Percentiles rank a stretch among this genome's conserved stretches.
These are phyloP conservation scores for Epicoccum nigrum DNA, from an alignment of 2,329 filamentous ascomycete species.

Conservation along the genomic window DNA sequence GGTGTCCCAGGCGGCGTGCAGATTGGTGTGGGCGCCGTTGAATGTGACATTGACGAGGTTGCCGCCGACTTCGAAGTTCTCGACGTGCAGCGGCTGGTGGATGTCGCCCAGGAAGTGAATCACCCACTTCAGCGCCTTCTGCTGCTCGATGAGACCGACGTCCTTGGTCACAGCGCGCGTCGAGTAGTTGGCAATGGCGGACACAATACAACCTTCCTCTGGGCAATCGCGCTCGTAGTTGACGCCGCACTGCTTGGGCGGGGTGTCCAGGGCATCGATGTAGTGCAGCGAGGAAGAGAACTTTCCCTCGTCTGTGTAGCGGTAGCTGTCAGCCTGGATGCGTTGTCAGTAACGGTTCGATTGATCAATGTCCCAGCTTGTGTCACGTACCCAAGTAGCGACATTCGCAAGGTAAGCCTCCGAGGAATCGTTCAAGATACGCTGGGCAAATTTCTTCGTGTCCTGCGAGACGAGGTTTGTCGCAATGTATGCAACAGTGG, in stretches of 20 bases:
- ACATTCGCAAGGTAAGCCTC: constrained; percentile 57
- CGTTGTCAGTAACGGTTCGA: neutral
- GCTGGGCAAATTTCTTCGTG: constrained; percentile 53
- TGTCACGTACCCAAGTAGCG: constrained; percentile 55
- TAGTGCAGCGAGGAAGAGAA: constrained; percentile 58
- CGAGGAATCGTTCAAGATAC: constrained; percentile 52
- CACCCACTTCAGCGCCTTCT: constrained; percentile 57
- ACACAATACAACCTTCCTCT: constrained; percentile 57
- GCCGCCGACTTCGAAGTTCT: constrained; percentile 53
- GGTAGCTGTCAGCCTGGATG: constrained; percentile 55
- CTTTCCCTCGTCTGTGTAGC: constrained; percentile 54
- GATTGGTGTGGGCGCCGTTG: constrained; percentile 48
- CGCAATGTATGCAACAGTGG: constrained; percentile 62
- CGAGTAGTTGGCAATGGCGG: constrained; percentile 59
- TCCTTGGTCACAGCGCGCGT: constrained; percentile 43
- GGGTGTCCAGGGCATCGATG: constrained; percentile 58
- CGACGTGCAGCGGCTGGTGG: constrained; percentile 71
- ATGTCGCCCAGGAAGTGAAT: constrained; percentile 71
- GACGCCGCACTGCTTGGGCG: constrained; percentile 56
- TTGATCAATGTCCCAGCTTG: neutral
- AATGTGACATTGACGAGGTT: constrained; percentile 55
- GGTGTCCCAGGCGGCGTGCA: constrained; percentile 55
- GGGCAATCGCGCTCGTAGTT: constrained; percentile 60
- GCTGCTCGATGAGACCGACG: constrained; percentile 42
- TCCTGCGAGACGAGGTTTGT: constrained; percentile 54